Evolutionary conservation across 192 early-diverging fungal species (phyloP), one percentile per base, ranked within the genome.

Genomic region (Kappamyces sp.): DNA sequence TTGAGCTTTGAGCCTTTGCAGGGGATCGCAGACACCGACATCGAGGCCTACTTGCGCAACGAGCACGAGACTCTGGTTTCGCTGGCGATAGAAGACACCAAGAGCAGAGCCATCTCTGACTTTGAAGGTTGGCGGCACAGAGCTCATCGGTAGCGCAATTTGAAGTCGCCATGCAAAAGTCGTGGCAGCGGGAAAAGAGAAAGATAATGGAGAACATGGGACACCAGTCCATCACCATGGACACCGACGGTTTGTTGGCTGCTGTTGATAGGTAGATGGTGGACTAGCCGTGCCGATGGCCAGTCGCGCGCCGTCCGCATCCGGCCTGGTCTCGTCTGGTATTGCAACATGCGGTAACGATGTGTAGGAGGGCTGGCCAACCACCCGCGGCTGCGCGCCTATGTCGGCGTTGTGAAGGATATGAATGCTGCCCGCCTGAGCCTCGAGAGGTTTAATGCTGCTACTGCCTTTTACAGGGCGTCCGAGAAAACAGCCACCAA

Each of bases 131-230:
- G n/a, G n/a, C n/a, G n/a, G n/a, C n/a, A n/a, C n/a, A n/a, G n/a
- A n/a, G n/a, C n/a, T n/a, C n/a, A n/a, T n/a, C n/a, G n/a, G n/a
- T n/a, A n/a, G n/a, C 71, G 29, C 49, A 73, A 45, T 80, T 82
- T 71, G 79, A 85, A 33, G 37, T 66, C 12, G 66, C 66, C 11
- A 63, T 88, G 64, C 67, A 74, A 46, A 57, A 69, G 29, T 82
- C 88, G 60, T 93, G 91, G 91, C 84, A 88, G 54, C 76, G 76
- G 14, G 65, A 79, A 15, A 85, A 88, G 68, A 75, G 77, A 32
- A 70, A 79, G 4, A 74, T 94, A 47, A 89, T 93, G 66, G 86
- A 89, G 65, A 88, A 96, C 61, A 69, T 95, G 4, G 91, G 89
- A 34, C 85, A 89, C 43, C 70, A 72, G 7, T 47, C 3, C 15